phyloP scores from a whole-genome alignment of 352 stramenopile genomes.

The Globisporangium viniferum region DNA sequence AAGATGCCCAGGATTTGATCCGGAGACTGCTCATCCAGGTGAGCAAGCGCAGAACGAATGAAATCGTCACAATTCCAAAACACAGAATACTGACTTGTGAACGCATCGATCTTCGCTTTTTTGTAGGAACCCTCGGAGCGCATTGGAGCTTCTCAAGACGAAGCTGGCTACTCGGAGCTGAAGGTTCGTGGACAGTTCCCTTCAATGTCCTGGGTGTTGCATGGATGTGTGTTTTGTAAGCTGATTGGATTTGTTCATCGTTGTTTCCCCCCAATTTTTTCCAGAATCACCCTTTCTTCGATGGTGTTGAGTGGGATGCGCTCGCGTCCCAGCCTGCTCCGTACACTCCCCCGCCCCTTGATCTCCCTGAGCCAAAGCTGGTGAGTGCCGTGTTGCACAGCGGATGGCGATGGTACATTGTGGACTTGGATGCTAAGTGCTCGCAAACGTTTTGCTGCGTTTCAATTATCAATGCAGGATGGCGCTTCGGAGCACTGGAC shows the following conservation, averaged over 20 bases:
- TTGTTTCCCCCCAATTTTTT: background rate
- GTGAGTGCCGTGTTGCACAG: slow-evolving; percentile 19
- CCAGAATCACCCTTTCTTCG: slow-evolving; percentile 78
- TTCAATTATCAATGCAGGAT: slow-evolving; percentile 34
- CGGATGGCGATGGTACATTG: background rate
- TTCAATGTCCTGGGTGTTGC: background rate
- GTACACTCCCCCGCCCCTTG: slow-evolving; percentile 51
- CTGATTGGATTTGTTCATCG: slow-evolving; percentile 1
- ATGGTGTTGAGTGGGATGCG: slow-evolving; percentile 69
- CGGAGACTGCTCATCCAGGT: slow-evolving; percentile 72
- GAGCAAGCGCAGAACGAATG: background rate
- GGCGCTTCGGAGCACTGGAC: slow-evolving; percentile 75
- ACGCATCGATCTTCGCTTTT: background rate
- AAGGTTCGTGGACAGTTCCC: slow-evolving; percentile 34
- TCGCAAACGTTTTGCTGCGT: background rate
- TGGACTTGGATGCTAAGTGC: background rate
- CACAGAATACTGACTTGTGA: background rate
- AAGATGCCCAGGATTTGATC: slow-evolving; percentile 69
- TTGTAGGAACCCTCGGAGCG: slow-evolving; percentile 49
- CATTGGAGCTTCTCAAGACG: slow-evolving; percentile 64
- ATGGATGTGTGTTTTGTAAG: background rate
- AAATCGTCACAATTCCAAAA: background rate
- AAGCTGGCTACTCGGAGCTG: slow-evolving; percentile 62
- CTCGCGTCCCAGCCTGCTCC: slow-evolving; percentile 51
- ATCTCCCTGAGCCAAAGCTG: slow-evolving; percentile 59